These are phyloP conservation scores for Acorus gramineus DNA, from an alignment of 106 monocot species.

Conservation along the genomic window DNA sequence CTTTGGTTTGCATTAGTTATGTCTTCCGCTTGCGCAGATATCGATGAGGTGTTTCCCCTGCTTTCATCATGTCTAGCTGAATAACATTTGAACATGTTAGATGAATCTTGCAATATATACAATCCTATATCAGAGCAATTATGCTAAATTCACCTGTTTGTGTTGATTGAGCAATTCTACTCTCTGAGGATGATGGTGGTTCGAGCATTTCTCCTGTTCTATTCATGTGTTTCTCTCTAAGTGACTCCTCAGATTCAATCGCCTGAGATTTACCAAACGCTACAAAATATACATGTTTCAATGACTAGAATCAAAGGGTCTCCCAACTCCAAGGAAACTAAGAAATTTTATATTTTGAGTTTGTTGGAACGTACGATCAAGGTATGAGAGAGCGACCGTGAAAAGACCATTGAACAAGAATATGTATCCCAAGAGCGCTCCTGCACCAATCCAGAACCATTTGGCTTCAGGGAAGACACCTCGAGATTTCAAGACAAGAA, in stretches of 20 bases:
- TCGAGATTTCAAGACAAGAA: slow-evolving; percentile 14
- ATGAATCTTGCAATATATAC: too few species aligned
- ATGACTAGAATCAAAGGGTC: too few species aligned
- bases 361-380: slow-evolving; percentile 25
- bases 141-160: too few species aligned
- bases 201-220: slow-evolving; percentile 8
- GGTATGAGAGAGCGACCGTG: slow-evolving; percentile 21
- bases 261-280: slow-evolving; percentile 13
- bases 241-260: slow-evolving; percentile 19
- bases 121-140: too few species aligned
- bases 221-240: slow-evolving; percentile 23
- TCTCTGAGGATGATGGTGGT: neutral
- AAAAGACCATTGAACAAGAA: slow-evolving; percentile 34
- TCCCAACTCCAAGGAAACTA: too few species aligned
- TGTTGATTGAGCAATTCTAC: too few species aligned
- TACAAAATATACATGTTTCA: neutral
- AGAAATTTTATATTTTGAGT: neutral
- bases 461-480: slow-evolving; percentile 18
- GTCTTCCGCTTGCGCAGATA: too few species aligned
- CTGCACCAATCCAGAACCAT: slow-evolving; percentile 54
- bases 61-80: too few species aligned
- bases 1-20: slow-evolving; percentile 3
- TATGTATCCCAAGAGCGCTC: slow-evolving; percentile 31
- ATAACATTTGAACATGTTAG: too few species aligned
- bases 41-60: neutral